Base-by-base conservation (phyloP, 176 grass and related monocot genomes). In the Bothriochloa decipiens region DNA sequence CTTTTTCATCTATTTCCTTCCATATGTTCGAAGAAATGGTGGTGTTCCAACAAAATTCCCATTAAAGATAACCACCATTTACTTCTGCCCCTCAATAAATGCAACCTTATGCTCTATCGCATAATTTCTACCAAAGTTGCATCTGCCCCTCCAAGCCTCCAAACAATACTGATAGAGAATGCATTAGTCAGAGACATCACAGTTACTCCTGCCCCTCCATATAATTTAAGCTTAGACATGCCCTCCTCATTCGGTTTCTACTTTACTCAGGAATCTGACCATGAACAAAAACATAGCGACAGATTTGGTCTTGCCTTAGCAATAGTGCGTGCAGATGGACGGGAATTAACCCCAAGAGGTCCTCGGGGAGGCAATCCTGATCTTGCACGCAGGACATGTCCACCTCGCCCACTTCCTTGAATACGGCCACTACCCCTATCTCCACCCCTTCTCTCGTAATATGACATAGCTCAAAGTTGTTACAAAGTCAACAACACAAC, bases 291-390 rank as follows among this genome's bases (percentile, higher is more conserved):
- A 91, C 75, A 91, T 77, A 96, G 80, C 35, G 62, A 84, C 77
- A 81, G 85, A 77, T 92, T 93, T 91, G 70, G 74, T 82, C 96
- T 99, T 99, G 96, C 96, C 96, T 99, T 99, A 72, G 96, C 93
- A 84, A 99, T 96, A 74, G 85, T 87, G 12, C 81, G 91, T 61
- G 97, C 83, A 88, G 93, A 96, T 46, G 93, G 88, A 27, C 89
- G 91, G 64, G 73, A 86, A 79, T 86, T 95, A 92, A 99, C 90
- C 72, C 97, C 90, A 86, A 99, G 93, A 83, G 88, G 84, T 43
- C 91, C 94, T 84, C 90, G 86, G 80, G 88, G 70, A 80, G 86
- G 88, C 53, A 91, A 52, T 55, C 88, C 87, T 55, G 89, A 82
- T 88, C 93, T 89, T 89, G 88, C 91, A 86, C 72, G 91, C 35